A percentile compares a stretch with the other conserved stretches of the same genome.
Evolutionary conservation across 108 stramenopile genomes (phyloP).

Genomic region (Nitzschia putrida): DNA sequence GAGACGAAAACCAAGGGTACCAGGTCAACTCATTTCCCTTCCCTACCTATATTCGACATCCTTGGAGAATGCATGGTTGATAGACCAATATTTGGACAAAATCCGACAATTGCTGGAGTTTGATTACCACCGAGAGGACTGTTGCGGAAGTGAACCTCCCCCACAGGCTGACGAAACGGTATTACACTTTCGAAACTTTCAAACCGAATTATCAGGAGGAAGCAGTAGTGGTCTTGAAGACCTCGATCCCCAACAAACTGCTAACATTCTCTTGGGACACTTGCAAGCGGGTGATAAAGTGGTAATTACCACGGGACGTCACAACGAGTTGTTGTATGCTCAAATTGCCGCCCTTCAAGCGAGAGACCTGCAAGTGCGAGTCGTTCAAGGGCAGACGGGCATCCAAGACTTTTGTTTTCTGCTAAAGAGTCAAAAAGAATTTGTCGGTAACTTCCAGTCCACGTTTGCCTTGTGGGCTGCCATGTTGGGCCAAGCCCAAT

Average conservation of each 20-base stretch:
- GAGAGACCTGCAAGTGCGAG: slow-evolving; percentile 42
- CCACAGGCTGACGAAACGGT: slow-evolving; percentile 50
- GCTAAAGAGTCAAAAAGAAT: slow-evolving; percentile 37
- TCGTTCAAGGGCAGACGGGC: slow-evolving; percentile 37
- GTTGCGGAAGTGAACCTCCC: slow-evolving; percentile 23
- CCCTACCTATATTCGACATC: slow-evolving; percentile 31
- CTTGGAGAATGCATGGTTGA: slow-evolving; percentile 7
- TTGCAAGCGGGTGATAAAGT: slow-evolving; percentile 51
- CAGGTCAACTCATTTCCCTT: not conserved
- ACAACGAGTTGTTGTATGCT: slow-evolving; percentile 15
- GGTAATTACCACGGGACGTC: slow-evolving; percentile 34
- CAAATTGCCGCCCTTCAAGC: slow-evolving; percentile 34
- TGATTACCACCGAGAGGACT: slow-evolving; percentile 18
- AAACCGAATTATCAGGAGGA: slow-evolving; percentile 41
- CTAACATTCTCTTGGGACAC: slow-evolving; percentile 34
- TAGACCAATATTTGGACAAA: slow-evolving; percentile 30
- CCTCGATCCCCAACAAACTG: slow-evolving; percentile 38
- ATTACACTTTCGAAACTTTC: slow-evolving; percentile 60
- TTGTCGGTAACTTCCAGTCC: slow-evolving; percentile 44
- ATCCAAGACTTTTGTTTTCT: slow-evolving; percentile 69
- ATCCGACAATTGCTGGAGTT: slow-evolving; percentile 37
- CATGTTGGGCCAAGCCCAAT: slow-evolving; percentile 38
- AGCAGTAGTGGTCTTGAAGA: slow-evolving; percentile 40
- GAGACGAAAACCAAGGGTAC: not conserved
- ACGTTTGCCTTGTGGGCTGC: slow-evolving; percentile 53